Evolutionary conservation across 2,329 filamentous ascomycete genomes (phyloP), one percentile per base, ranked within the genome.

Genomic region (Nemania sp.): DNA sequence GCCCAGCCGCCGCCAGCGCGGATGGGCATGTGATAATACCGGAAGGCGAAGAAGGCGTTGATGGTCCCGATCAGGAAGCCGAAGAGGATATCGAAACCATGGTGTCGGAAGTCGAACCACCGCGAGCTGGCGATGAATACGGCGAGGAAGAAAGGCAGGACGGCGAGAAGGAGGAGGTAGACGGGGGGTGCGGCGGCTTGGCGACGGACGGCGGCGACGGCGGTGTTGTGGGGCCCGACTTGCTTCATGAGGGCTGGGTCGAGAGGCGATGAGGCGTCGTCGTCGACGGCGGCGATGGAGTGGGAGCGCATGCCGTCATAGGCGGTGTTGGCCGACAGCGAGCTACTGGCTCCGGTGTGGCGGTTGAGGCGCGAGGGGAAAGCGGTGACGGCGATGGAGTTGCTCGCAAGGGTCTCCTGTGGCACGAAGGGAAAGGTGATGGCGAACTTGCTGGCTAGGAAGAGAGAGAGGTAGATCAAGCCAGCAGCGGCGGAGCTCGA

Each of bases 71-170:
- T 91, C 13, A 92, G 72, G 63, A 90, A 92, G n/a, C 95, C 95
- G 70, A 92, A 93, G 2, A 98, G 81, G 72, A 98, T 92, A 72
- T 98, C 95, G 78, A 97, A 95, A n/a, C 91, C 94, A 78, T 95
- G 92, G 79, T 98, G 95, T 45, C 93, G 89, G 82, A 91, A 97
- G 79, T 98, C 91, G 67, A 91, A 94, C 87, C 91, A 98, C 11
- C 95, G 91, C 1, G 93, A 95, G 29, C 90, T 88, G n/a, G 91
- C 86, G 70, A 98, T 92, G 81, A 94, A 97, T 70, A 94, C 87
- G 5, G 94, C 91, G 1, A 88, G 83, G 64, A 89, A 91, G 71
- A 94, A 87, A 2, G 94, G 94, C 1, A 93, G 80, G 20, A 93
- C 82, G 1, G 89, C 86, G 38, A 95, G 78, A 52, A 90, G 82